Evolutionary conservation across 2,329 filamentous ascomycete species (phyloP).

Genomic region (Xylariaceae sp.): DNA sequence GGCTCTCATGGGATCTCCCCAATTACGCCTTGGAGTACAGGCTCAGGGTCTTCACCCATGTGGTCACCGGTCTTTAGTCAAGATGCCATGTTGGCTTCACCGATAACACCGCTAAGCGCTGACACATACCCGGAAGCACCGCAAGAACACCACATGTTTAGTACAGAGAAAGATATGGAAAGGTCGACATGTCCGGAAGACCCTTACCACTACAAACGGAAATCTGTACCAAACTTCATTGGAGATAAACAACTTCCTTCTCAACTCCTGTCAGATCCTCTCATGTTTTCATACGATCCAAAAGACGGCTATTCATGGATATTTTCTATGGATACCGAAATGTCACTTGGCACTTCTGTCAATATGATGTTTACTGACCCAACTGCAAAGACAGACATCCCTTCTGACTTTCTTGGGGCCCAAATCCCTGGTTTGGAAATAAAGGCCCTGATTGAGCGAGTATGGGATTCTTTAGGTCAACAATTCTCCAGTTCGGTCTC

Average conservation of each 20-base stretch:
- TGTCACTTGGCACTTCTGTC: constrained; percentile 33
- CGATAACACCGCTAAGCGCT: constrained; percentile 37
- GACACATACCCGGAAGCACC: constrained; percentile 20
- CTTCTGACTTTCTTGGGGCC: constrained; percentile 20
- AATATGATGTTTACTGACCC: constrained; percentile 35
- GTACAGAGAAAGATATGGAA: constrained; percentile 22
- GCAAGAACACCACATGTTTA: constrained; percentile 29
- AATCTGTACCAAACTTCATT: constrained; percentile 38
- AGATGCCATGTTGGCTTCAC: constrained; percentile 43
- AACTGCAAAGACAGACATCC: constrained; percentile 19
- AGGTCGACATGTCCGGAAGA: constrained; percentile 25
- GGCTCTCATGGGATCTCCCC: constrained; percentile 42
- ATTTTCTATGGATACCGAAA: constrained; percentile 30
- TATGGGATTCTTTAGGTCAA: constrained; percentile 42
- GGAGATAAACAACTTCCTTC: constrained; percentile 37
- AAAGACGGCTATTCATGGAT: constrained; percentile 32
- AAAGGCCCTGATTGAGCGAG: constrained; percentile 38
- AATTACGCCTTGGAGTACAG: constrained; percentile 39
- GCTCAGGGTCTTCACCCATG: constrained; percentile 25
- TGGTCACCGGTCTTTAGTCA: constrained; percentile 39
- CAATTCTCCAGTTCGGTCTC: constrained; percentile 41
- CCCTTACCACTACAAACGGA: constrained; percentile 24
- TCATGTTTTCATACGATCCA: constrained; percentile 35
- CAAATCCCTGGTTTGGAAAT: constrained; percentile 29
- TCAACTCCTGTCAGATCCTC: constrained; percentile 32